Conservation (phyloP, 805 yeast genomes). For the Ogataea pini region DNA sequence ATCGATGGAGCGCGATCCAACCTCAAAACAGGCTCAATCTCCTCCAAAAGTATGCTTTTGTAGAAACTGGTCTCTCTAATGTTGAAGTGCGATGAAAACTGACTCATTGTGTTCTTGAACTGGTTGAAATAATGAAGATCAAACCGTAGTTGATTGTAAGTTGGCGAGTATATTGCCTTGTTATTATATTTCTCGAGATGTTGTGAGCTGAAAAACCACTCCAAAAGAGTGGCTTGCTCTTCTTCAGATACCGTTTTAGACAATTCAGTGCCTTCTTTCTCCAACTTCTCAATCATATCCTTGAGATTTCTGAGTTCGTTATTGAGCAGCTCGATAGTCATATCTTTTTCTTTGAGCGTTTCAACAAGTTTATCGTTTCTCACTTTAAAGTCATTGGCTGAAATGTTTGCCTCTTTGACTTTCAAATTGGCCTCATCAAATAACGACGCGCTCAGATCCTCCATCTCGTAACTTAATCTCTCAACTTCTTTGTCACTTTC, state of each 20-base stretch:
- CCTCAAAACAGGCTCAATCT: slow-evolving; percentile 71
- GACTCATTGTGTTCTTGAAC: slow-evolving; percentile 43
- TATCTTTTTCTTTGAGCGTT: slow-evolving; percentile 68
- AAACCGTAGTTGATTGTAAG: slow-evolving; percentile 39
- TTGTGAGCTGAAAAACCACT: slow-evolving; percentile 21
- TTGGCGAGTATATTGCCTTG: slow-evolving; percentile 31
- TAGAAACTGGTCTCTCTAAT: slow-evolving; percentile 59
- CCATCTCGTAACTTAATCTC: slow-evolving; percentile 69
- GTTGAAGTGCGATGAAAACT: slow-evolving; percentile 12
- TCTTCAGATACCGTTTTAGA: slow-evolving; percentile 5
- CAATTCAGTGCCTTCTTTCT: slow-evolving; percentile 31
- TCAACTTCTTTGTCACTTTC: slow-evolving; percentile 61
- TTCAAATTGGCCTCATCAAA: slow-evolving; percentile 83
- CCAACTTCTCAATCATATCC: slow-evolving; percentile 55
- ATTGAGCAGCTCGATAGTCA: slow-evolving; percentile 61
- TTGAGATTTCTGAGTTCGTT: slow-evolving; percentile 71
- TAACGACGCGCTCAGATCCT: slow-evolving; percentile 72
- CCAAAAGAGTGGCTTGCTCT: slow-evolving; percentile 1
- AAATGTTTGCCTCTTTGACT: slow-evolving; percentile 78
- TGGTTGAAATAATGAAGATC: slow-evolving; percentile 47
- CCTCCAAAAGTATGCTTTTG: slow-evolving; percentile 68
- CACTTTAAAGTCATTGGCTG: slow-evolving; percentile 57
- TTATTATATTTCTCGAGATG: slow-evolving; percentile 27
- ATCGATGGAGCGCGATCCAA: slow-evolving; percentile 65
- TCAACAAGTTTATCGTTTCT: slow-evolving; percentile 56